Percentiles rank a stretch among this genome's conserved stretches.
Evolutionary conservation across 2,329 filamentous ascomycete species (phyloP).

Genomic region (Aureobasidium musti): DNA sequence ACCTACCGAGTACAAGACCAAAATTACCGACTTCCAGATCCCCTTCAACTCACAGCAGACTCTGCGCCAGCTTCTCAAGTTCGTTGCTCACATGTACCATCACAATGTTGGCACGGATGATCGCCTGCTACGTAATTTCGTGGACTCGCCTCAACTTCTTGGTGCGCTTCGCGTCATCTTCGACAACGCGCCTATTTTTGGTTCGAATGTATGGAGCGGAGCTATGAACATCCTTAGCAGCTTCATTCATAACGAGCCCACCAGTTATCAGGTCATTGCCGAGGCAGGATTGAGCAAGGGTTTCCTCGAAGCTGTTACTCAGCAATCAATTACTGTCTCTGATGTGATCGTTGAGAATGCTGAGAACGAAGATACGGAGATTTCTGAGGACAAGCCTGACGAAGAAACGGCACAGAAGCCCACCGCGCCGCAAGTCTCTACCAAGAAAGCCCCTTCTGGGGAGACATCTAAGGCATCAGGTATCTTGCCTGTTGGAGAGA

Average conservation of each 20-base stretch:
- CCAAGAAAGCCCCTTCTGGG: not conserved
- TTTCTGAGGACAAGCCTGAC: not conserved
- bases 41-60: conserved; percentile 93
- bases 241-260: conserved; percentile 98
- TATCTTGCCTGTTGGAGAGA: conserved; percentile 84
- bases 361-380: not conserved
- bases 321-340: conserved; percentile 41
- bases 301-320: conserved; percentile 77
- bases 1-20: conserved; percentile 69
- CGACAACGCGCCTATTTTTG: conserved; percentile 75
- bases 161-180: conserved; percentile 78
- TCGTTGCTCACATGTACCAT: conserved; percentile 92
- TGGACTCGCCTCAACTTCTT: conserved; percentile 86
- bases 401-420: not conserved
- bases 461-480: conserved; percentile 58
- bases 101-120: conserved; percentile 79
- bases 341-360: conserved; percentile 24
- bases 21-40: conserved; percentile 87
- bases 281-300: conserved; percentile 89
- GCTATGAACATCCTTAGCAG: conserved; percentile 88
- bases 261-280: conserved; percentile 92
- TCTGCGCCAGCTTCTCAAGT: conserved; percentile 90
- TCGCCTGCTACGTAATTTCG: conserved; percentile 84
- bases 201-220: conserved; percentile 94
- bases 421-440: not conserved